phyloP scores from a whole-genome alignment of 495 filamentous ascomycete genomes.

The Rhizodiscina lignyota region DNA sequence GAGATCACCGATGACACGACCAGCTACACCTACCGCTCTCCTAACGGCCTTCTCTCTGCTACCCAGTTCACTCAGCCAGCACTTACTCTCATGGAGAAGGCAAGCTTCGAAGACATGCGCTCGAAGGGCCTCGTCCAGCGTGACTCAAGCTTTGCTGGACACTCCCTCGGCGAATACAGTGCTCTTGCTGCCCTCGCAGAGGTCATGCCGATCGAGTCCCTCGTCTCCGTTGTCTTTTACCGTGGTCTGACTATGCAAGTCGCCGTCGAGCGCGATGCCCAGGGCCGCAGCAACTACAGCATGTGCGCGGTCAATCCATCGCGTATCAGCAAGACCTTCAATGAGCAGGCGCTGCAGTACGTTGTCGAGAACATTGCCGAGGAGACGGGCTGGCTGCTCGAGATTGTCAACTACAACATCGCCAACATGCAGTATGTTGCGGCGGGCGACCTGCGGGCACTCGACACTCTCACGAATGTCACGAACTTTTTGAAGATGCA shows the following conservation, averaged over 20 bases:
- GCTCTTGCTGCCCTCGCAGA: conserved; percentile 91
- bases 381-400: conserved; percentile 83
- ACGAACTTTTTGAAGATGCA: conserved; percentile 89
- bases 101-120: conserved; percentile 97
- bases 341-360: conserved; percentile 88
- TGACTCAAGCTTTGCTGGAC: conserved; percentile 92
- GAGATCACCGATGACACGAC: conserved; percentile 80
- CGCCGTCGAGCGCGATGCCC: conserved; percentile 86
- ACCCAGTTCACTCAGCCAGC: conserved; percentile 98
- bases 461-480: conserved; percentile 84
- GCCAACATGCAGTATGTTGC: conserved; percentile 98
- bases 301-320: conserved; percentile 99
- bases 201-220: conserved; percentile 96
- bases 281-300: conserved; percentile 87
- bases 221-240: conserved; percentile 98
- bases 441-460: conserved; percentile 87
- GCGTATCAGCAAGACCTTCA: conserved; percentile 94
- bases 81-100: conserved; percentile 97
- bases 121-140: conserved; percentile 89
- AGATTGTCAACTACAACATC: conserved; percentile 99
- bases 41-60: conserved; percentile 85
- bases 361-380: conserved; percentile 86
- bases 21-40: conserved; percentile 93
- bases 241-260: conserved; percentile 99
- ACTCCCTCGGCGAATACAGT: conserved; percentile 97